phyloP scores from a whole-genome alignment of 2,329 filamentous ascomycete species.

The Colletotrichum spaethianum region DNA sequence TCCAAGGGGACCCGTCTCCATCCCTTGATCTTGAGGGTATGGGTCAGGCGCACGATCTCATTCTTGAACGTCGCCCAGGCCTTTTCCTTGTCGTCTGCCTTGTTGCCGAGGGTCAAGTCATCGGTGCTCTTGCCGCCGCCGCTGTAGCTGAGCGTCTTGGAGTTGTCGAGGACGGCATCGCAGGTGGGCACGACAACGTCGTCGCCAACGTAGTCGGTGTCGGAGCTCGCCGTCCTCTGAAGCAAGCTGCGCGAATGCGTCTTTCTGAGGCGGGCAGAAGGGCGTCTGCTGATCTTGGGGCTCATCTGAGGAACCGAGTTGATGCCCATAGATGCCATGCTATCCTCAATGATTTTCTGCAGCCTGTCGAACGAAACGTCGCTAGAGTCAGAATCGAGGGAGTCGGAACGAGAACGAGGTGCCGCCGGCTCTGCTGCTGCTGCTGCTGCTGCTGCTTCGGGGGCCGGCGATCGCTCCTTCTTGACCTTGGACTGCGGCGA shows the following conservation, averaged over 20 bases:
- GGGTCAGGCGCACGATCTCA: constrained; percentile 89
- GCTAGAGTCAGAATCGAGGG: constrained; percentile 76
- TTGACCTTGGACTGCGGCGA: constrained; percentile 45
- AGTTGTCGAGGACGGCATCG: constrained; percentile 89
- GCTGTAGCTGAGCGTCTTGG: constrained; percentile 85
- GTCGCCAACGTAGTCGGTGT: constrained; percentile 88
- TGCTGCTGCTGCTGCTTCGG: constrained; percentile 25
- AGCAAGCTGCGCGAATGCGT: constrained; percentile 56
- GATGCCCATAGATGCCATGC: constrained; percentile 69
- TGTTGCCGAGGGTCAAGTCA: constrained; percentile 58
- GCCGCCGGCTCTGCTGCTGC: constrained; percentile 15
- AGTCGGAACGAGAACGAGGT: constrained; percentile 60
- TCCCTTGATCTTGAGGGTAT: constrained; percentile 90
- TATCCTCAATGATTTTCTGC: constrained; percentile 83
- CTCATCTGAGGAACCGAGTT: constrained; percentile 60
- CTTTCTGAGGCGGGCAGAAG: constrained; percentile 55
- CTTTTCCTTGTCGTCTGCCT: constrained; percentile 74
- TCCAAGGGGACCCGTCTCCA: constrained; percentile 89
- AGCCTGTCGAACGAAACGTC: constrained; percentile 84
- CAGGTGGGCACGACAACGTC: constrained; percentile 88
- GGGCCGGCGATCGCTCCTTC: constrained; percentile 26
- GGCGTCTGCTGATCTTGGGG: constrained; percentile 59
- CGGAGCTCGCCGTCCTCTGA: constrained; percentile 75
- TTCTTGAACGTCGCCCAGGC: constrained; percentile 91
- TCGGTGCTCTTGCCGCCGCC: constrained; percentile 62